These are phyloP conservation scores for Solanum gracilifrons DNA, from an alignment of 257 asterid species.

Conservation along the genomic window DNA sequence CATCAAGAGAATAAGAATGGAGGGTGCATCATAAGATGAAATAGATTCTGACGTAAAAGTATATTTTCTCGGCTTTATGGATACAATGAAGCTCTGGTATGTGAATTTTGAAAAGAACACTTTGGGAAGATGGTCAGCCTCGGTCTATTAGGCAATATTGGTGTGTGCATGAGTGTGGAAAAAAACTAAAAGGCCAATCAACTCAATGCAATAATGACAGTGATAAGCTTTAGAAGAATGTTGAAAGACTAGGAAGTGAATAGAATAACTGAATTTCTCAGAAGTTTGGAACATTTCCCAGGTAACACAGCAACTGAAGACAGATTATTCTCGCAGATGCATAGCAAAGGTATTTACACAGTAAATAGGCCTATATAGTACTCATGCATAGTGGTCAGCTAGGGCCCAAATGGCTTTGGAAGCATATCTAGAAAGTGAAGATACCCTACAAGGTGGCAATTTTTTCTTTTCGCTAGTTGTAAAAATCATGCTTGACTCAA, in stretches of 20 bases:
- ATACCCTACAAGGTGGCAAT: not conserved
- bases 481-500: not conserved
- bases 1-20: not conserved
- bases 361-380: not conserved
- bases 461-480: not conserved
- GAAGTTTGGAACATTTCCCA: not conserved
- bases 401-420: not conserved
- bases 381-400: not conserved
- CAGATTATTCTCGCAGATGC: not conserved
- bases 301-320: not conserved
- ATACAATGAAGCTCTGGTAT: not conserved
- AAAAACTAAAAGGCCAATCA: not conserved
- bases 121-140: not conserved
- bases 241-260: not conserved
- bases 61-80: not conserved
- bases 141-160: not conserved
- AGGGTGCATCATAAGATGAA: not conserved
- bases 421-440: not conserved
- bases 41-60: not conserved
- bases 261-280: not conserved
- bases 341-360: not conserved
- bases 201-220: not conserved
- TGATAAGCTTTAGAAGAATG: not conserved
- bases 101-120: not conserved
- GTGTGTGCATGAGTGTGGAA: not conserved